Percentiles rank a stretch among this genome's conserved stretches.
These are phyloP conservation scores for Tolypocladium endophyticum DNA, from an alignment of 2,329 filamentous ascomycete genomes.

Conservation along the genomic window DNA sequence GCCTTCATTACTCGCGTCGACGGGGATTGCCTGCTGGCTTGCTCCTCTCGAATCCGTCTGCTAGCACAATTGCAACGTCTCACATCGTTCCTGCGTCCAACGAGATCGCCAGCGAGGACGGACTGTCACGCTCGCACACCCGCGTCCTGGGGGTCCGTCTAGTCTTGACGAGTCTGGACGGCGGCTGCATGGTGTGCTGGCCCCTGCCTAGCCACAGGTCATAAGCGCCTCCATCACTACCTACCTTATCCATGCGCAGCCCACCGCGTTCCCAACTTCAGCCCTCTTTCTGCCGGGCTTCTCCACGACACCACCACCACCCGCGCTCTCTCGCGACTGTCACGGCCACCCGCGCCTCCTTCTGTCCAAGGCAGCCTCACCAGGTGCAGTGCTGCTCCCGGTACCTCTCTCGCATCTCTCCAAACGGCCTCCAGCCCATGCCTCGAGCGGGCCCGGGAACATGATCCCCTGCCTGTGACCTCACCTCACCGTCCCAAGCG, in stretches of 20 bases:
- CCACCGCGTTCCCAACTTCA: neutral
- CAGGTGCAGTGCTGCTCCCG: neutral
- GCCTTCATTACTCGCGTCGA: neutral
- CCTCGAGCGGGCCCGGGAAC: constrained; percentile 12
- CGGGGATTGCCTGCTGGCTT: neutral
- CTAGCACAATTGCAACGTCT: neutral
- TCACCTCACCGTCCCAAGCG: constrained; percentile 11
- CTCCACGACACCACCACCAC: neutral
- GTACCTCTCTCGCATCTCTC: neutral
- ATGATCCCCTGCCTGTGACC: constrained; percentile 21
- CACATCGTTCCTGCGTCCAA: neutral
- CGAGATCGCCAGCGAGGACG: neutral
- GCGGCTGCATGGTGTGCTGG: neutral
- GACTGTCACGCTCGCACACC: neutral
- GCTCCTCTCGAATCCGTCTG: neutral
- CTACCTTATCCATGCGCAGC: neutral
- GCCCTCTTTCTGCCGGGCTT: neutral
- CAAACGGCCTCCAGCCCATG: neutral
- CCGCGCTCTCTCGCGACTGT: neutral
- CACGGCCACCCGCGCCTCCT: neutral
- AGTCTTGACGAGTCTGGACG: neutral
- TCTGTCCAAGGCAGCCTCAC: neutral
- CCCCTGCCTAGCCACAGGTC: neutral
- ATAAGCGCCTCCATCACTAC: neutral
- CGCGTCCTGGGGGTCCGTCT: neutral